Evolutionary conservation across 257 asterid genomes (phyloP).

Genomic region (Capsicum chinense): DNA sequence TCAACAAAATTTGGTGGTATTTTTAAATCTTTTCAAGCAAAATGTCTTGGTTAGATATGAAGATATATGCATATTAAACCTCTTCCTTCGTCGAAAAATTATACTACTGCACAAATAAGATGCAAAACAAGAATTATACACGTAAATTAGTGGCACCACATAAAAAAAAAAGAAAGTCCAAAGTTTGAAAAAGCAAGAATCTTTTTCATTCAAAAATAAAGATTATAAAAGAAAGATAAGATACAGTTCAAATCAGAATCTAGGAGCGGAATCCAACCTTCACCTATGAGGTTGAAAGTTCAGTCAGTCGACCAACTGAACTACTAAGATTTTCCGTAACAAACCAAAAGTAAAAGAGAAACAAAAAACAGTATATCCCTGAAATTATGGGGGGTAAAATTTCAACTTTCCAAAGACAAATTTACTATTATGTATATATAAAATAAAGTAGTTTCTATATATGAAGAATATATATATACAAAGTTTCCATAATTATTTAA

Average conservation of each 20-base stretch:
- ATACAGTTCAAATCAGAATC: too few species aligned
- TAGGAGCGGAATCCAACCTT: too few species aligned
- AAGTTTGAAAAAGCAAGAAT: not conserved
- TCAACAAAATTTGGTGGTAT: not conserved
- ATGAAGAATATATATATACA: too few species aligned
- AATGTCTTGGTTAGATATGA: not conserved
- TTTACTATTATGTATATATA: too few species aligned
- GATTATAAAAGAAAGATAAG: too few species aligned
- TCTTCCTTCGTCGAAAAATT: not conserved
- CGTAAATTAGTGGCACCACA: not conserved
- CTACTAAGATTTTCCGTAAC: too few species aligned
- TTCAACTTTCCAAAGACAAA: slow-evolving; percentile 17
- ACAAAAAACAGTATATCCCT: not conserved
- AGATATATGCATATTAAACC: not conserved
- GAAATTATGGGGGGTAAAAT: not conserved
- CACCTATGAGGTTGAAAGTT: too few species aligned
- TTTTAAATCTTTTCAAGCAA: not conserved
- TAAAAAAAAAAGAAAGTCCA: not conserved
- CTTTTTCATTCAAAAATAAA: not conserved
- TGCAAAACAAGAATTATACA: not conserved
- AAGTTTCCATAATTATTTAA: too few species aligned
- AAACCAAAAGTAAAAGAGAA: too few species aligned
- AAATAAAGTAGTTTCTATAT: too few species aligned
- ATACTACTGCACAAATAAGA: not conserved
- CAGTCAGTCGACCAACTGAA: too few species aligned